A percentile compares a stretch with the other conserved stretches of the same genome.
These are phyloP conservation scores for Russula vinacea DNA, from an alignment of 768 basidiomycete genomes.

Conservation along the genomic window DNA sequence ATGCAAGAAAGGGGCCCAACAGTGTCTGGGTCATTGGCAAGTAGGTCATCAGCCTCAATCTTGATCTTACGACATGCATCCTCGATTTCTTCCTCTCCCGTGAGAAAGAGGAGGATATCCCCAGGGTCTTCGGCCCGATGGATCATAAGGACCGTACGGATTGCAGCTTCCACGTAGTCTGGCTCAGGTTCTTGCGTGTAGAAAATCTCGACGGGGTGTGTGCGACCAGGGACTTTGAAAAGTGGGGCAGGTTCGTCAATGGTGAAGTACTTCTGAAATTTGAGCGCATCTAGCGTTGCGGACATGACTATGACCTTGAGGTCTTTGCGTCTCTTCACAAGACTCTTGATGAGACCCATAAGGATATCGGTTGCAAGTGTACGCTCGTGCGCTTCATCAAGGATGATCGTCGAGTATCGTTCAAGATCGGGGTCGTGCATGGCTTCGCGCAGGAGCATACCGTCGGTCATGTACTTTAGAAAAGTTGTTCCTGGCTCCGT, in stretches of 20 bases:
- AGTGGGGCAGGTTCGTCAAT: conserved; percentile 57
- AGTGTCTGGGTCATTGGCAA: conserved; percentile 62
- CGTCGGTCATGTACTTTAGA: conserved; percentile 99
- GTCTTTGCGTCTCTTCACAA: conserved; percentile 77
- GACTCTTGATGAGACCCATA: conserved; percentile 90
- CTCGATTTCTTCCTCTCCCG: conserved; percentile 98
- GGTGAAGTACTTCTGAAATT: conserved; percentile 94
- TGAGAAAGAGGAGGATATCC: conserved; percentile 91
- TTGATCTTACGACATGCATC: conserved; percentile 94
- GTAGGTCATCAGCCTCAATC: conserved; percentile 80
- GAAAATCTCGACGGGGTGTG: conserved; percentile 94
- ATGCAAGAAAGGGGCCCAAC: conserved; percentile 89
- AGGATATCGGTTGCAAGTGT: conserved; percentile 97
- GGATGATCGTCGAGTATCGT: conserved; percentile 95
- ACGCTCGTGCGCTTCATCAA: conserved; percentile 98
- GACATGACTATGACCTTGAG: conserved; percentile 99
- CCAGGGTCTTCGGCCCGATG: conserved; percentile 93
- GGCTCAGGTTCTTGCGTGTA: conserved; percentile 90
- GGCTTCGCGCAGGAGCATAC: conserved; percentile 96
- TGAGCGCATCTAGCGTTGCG: conserved; percentile 93
- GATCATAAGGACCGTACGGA: conserved; percentile 94
- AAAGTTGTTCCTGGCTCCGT: conserved; percentile 87
- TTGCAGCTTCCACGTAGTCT: conserved; percentile 96
- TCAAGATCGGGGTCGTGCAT: conserved; percentile 92
- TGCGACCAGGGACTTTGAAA: conserved; percentile 89